These are phyloP conservation scores for Podospora pseudoanserina DNA, from an alignment of 495 filamentous ascomycete genomes.

Conservation along the genomic window DNA sequence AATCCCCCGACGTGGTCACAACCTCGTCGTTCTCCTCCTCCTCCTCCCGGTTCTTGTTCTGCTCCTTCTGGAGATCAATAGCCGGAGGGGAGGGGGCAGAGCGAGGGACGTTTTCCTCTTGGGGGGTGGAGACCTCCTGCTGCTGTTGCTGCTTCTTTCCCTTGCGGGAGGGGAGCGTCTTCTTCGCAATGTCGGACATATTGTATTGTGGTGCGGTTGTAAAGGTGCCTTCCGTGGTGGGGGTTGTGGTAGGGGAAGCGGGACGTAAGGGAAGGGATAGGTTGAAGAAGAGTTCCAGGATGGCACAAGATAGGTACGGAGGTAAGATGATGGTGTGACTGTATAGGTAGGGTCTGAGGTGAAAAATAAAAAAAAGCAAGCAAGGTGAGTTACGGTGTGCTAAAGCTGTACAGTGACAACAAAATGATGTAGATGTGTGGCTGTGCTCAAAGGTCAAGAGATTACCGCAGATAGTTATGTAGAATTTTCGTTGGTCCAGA, in stretches of 20 bases:
- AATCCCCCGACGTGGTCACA: neutral
- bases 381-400: neutral
- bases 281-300: slow-evolving; percentile 11
- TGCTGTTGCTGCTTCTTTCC: neutral
- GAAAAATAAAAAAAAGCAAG: too few relatives aligned
- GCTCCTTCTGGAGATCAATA: slow-evolving; percentile 5
- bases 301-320: neutral
- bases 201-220: neutral
- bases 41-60: neutral
- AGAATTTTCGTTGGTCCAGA: neutral
- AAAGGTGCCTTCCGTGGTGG: neutral
- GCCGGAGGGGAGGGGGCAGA: slow-evolving; percentile 17
- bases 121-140: slow-evolving; percentile 13
- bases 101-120: slow-evolving; percentile 10
- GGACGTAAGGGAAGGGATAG: neutral
- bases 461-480: too few relatives aligned
- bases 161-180: slow-evolving; percentile 19
- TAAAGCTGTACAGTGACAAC: neutral
- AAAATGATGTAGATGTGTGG: slow-evolving; percentile 4
- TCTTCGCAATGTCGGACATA: slow-evolving; percentile 33
- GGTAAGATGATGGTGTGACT: slow-evolving; percentile 2
- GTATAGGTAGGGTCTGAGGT: neutral
- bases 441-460: too few relatives aligned
- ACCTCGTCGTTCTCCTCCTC: neutral
- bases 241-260: slow-evolving; percentile 10